Evolutionary conservation across 2,329 filamentous ascomycete genomes (phyloP), one percentile per base, ranked within the genome.

Genomic region (Basipetospora sp.): DNA sequence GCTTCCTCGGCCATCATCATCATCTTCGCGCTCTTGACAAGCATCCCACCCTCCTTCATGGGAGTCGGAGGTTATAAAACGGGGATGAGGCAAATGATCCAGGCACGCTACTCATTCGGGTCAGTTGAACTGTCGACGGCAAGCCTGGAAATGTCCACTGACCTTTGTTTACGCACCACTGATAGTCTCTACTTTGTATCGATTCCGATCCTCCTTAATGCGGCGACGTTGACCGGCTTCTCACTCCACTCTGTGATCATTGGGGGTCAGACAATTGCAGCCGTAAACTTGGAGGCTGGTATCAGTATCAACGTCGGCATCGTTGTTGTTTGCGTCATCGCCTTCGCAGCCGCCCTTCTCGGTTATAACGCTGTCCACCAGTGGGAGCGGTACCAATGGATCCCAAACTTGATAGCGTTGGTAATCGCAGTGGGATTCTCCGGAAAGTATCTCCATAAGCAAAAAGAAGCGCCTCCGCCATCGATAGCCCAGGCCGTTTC

Each of bases 31-130:
- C 46, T 73, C 16, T 43, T 73, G 13, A 69, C 64, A n/a, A 64
- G 61, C 8, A 51, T 69, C 4, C 67, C 69, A 1, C 65, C 70
- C 2, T 70, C 70, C 0, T 71, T 68, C 44, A 58, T 76, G 46
- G 65, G 65, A 4, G 65, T 69, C 1, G 62, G 65, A 9, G 70
- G 70, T 1, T 65, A 68, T 13, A 60, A 63, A 41, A 76, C 70
- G 3, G 72, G 71, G 11, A 60, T 76, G 57, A 59, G 72, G 14
- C 71, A 76, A 49, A 64, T 74, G 48, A 63, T 76, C 5, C 69
- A 74, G 45, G 69, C 72, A n/a, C 60, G 72, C 20, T 77, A 73
- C 51, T 65, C 66, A 1, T 77, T 73, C 47, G 70, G 69, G 59
- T 68, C 48, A 47, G 49, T 4, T 17, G 15, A 16, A 15, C 26